Base-by-base conservation (phyloP, 805 yeast species). In the Maudiozyma bulderi region DNA sequence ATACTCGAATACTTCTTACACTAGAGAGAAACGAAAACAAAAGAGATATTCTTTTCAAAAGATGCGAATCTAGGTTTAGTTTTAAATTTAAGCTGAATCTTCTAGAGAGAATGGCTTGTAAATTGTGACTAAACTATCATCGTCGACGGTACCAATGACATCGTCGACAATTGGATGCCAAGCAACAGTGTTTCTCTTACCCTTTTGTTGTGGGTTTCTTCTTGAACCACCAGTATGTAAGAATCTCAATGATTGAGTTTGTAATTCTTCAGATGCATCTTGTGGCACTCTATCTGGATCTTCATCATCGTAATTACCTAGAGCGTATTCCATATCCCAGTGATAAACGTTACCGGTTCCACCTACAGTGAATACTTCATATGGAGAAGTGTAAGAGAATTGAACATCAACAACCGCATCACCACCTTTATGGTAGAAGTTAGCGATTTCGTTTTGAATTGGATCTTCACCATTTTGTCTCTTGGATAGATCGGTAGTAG, bases 301-400 rank as follows among this genome's bases (percentile, higher is more conserved):
- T 5, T 67, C 71, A 8, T 70, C 76, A 5, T 66, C 73, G 30
- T 71, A 74, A 28, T 71, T 76, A 33, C 72, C 71, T 26, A 62
- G 60, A 40, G 60, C 64, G 35, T 57, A 68, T 51, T 69, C 73
- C 29, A 60, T 46, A 44, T 59, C 60, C 66, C 66, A 61, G 20
- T 60, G 64, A 51, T 61, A 60, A 13, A 60, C 56, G 45, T 57
- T 59, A 32, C 66, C 66, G 15, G 57, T 47, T 6, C 57, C 58
- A 28, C 66, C 64, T 13, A 61, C 64, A 14, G 64, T 55, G 32
- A 60, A 42, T 35, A 61, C 53, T 39, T 58, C 59, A 3, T 59
- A 53, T 11, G 64, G 58, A 9, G 58, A 50, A 14, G 59, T 54
- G 39, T 52, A 47, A 2, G 59, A 57, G 46, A 60, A 59, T 47